Evolutionary conservation across 2,329 filamentous ascomycete genomes (phyloP), one percentile per base, ranked within the genome.

Genomic region (Harringtonia lauricola): DNA sequence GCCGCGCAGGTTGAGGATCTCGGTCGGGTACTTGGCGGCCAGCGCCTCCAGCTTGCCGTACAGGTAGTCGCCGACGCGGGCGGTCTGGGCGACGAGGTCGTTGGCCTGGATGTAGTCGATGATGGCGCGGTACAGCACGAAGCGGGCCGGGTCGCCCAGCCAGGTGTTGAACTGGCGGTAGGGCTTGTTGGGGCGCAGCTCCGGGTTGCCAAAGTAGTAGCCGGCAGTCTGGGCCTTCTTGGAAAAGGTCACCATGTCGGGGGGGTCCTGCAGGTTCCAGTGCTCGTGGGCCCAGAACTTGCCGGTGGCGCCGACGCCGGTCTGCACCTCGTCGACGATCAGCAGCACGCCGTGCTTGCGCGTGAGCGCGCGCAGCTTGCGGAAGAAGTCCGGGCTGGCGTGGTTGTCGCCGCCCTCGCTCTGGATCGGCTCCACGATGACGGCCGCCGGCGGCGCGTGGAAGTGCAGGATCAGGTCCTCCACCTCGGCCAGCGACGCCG

Each of bases 211-310:
- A 60, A 81, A 95, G 73, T 92, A 95, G 74, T 90, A 95, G 29
- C 88, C 88, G 8, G 89, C 88, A 2, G 88, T 86, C 67, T 95
- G 88, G 3, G 88, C 89, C 73, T 95, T 95, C 73, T 95, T 95
- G 58, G 79, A 86, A 68, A 95, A 95, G 46, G 88, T 95, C 36
- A 95, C 88, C 71, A 95, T 92, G 68, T 95, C 88, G 1, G 88
- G 88, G 9, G 88, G 85, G 30, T 79, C 68, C 40, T 72, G 59
- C 36, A 95, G 74, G 62, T 84, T 74, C 88, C 88, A 95, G 79
- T 95, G 89, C 57, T 95, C 87, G 69, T 95, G 89, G 9, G 89
- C 88, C 88, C 88, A 95, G 79, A 95, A 94, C 63, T 86, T 88
- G 55, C 88, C 88, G 0, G 88, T 95, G 33, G 89, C 87, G 55